Base-by-base conservation (phyloP, 352 stramenopile genomes). In the Globisporangium paroecandrum region DNA sequence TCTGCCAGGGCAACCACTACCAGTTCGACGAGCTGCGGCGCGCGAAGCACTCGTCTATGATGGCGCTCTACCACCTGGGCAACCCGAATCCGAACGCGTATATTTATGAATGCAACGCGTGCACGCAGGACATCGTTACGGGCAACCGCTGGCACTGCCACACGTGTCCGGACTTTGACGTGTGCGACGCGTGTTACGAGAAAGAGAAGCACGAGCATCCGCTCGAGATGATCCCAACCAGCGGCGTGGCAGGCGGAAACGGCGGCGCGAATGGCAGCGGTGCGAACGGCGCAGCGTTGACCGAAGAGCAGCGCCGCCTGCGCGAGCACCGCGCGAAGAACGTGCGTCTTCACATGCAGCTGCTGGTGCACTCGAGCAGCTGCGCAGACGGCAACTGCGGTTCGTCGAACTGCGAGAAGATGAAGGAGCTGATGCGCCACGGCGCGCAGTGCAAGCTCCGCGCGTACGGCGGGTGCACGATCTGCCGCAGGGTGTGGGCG, bases 11-110 rank as follows among this genome's bases (percentile, higher is more conserved):
- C 25, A 99, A 99, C 73, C 97, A 99, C 73, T 99, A 99, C 81
- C 97, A 99, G 78, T 99, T 99, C 69, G 97, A 99, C 76, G 89
- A 98, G 74, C 82, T 99, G 38, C 92, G 98, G 25, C 86, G 98
- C 56, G 98, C 97, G 1, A 99, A 99, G 77, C 98, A 99, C 79
- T 99, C 97, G 68, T 99, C 94, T 1, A 99, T 99, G 97, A 99
- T 99, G 97, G 96, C 98, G 29, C 71, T 99, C 51, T 99, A 98
- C 78, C 97, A 99, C 75, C 77, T 99, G 25, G 97, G 98, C 72
- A 99, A 99, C 65, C 93, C 97, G 58, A 94, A 91, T 51, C 79
- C 86, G 60, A 97, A 94, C 59, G 88, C 83, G 12, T 95, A 94
- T 64, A 82, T 95, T 58, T 95, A 94, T 65, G 84, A 91, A 69